phyloP scores from a whole-genome alignment of 495 filamentous ascomycete species.

The Aspergillus mulundensis region DNA sequence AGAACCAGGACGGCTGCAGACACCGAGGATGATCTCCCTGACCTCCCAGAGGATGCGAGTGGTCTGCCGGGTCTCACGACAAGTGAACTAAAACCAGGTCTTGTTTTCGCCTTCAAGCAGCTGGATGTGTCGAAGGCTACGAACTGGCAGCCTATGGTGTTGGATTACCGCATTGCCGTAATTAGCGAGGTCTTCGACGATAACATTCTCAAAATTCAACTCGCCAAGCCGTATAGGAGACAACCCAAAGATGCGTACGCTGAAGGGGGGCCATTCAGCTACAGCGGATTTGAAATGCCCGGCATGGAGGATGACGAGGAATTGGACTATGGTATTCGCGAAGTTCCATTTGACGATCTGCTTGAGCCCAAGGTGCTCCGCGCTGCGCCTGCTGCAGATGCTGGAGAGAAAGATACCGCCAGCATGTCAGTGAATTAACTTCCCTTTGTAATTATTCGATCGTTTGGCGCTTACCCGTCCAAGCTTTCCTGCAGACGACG shows the following conservation, averaged over 20 bases:
- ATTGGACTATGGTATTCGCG: constrained; percentile 51
- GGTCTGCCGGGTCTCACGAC: constrained; percentile 51
- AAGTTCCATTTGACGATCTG: constrained; percentile 52
- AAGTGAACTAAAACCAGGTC: constrained; percentile 53
- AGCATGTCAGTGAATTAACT: constrained; percentile 43
- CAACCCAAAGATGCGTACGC: constrained; percentile 45
- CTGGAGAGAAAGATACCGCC: constrained; percentile 25
- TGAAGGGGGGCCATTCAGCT: constrained; percentile 53
- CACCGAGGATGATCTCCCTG: constrained; percentile 51
- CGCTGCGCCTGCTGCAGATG: constrained; percentile 21
- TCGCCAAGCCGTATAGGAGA: constrained; percentile 65
- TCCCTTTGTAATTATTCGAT: constrained; percentile 22
- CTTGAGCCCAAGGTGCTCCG: constrained; percentile 59
- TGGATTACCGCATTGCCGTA: constrained; percentile 61
- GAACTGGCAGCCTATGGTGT: constrained; percentile 73
- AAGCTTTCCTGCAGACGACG: constrained; percentile 34
- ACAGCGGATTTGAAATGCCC: constrained; percentile 66
- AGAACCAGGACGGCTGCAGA: constrained; percentile 13
- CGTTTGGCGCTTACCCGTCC: constrained; percentile 30
- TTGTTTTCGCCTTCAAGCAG: constrained; percentile 77
- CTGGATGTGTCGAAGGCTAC: constrained; percentile 68
- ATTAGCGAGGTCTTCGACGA: constrained; percentile 50
- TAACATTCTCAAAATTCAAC: constrained; percentile 51
- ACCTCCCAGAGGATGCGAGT: constrained; percentile 58
- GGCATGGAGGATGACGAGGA: constrained; percentile 47